A percentile compares a stretch with the other conserved stretches of the same genome.
Evolutionary conservation across 176 grass and related monocot genomes (phyloP).

Genomic region (Aegilops longissima): DNA sequence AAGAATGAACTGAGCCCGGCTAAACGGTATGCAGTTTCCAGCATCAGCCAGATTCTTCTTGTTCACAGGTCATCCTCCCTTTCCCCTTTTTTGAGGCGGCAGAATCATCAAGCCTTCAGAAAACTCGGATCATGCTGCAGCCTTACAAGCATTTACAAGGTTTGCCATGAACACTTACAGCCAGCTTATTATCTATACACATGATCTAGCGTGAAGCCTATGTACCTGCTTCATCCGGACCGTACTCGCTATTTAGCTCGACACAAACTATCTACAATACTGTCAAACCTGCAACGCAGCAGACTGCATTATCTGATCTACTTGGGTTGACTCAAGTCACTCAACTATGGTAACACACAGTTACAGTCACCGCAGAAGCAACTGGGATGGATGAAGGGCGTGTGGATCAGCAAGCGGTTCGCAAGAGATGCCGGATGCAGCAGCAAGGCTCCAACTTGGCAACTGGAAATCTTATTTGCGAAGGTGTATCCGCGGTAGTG

Average conservation of each 20-base stretch:
- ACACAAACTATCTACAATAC: slow-evolving; percentile 34
- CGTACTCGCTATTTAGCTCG: neutral
- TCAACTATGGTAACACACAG: slow-evolving; percentile 27
- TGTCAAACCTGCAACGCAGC: neutral
- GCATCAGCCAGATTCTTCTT: too few species aligned
- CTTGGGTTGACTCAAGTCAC: neutral
- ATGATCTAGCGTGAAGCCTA: neutral
- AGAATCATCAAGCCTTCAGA: neutral
- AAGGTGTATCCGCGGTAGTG: neutral
- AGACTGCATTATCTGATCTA: slow-evolving; percentile 24
- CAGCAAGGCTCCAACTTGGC: neutral
- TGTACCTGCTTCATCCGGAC: slow-evolving; percentile 5
- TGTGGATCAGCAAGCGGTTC: neutral
- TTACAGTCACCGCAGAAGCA: slow-evolving; percentile 1
- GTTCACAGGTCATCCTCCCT: too few species aligned
- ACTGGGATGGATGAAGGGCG: neutral
- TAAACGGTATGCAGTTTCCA: too few species aligned
- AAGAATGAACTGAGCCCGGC: too few species aligned
- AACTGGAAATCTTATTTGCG: neutral
- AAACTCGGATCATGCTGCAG: neutral
- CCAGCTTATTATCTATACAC: neutral
- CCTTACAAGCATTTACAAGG: neutral
- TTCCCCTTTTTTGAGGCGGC: neutral
- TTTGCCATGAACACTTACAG: neutral
- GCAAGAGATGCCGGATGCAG: neutral